phyloP scores from a whole-genome alignment of 164 flowering plant species.

The Magnolia kwangsiensis region DNA sequence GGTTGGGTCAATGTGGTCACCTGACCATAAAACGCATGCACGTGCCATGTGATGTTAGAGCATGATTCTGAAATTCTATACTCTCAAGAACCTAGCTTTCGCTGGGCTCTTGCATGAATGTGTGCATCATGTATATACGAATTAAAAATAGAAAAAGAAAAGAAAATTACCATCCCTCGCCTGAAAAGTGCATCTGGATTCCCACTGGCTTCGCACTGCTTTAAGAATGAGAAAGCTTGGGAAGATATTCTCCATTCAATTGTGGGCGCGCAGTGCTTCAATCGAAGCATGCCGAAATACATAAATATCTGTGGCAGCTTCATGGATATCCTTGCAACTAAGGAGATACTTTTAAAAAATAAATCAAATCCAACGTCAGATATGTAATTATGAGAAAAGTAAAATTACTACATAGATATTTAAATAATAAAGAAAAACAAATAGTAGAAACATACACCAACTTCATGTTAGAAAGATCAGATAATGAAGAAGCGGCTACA shows the following conservation, averaged over 20 bases:
- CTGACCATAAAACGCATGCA: neutral
- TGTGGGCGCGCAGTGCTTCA: neutral
- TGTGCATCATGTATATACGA: too few relatives aligned
- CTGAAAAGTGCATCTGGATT: slow-evolving; percentile 13
- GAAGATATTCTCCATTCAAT: neutral
- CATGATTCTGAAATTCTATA: neutral
- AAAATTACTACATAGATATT: neutral
- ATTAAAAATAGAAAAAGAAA: neutral
- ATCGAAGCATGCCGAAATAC: slow-evolving; percentile 1
- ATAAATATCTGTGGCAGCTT: neutral
- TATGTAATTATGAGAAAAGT: neutral
- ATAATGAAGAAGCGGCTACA: neutral
- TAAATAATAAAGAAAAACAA: neutral
- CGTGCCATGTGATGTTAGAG: neutral
- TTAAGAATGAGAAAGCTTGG: neutral
- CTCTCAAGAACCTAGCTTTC: too few relatives aligned
- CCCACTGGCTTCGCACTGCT: neutral
- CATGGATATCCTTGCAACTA: slow-evolving; percentile 8
- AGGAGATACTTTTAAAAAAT: neutral
- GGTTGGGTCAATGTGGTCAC: too few relatives aligned
- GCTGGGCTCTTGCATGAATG: too few relatives aligned
- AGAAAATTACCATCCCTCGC: slow-evolving; percentile 6
- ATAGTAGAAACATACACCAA: neutral
- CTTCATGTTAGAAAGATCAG: neutral
- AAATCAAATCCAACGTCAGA: neutral